Conservation (phyloP, 371 early-diverging fungal genomes). For the Mortierella sp. region DNA sequence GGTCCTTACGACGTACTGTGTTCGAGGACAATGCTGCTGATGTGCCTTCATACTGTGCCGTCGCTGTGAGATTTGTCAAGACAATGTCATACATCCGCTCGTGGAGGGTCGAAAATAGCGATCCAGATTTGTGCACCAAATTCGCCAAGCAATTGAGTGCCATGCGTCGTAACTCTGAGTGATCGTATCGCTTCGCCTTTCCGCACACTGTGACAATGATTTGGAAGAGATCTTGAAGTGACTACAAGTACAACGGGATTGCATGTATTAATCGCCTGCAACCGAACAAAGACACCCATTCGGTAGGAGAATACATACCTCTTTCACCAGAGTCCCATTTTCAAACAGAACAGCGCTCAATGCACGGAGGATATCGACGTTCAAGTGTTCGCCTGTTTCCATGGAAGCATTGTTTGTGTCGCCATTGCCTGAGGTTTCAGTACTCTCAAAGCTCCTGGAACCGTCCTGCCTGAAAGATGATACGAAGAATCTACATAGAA, state of each 20-base stretch:
- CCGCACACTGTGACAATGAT: slow-evolving; percentile 4
- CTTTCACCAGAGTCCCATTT: slow-evolving; percentile 28
- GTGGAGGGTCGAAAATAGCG: slow-evolving; percentile 22
- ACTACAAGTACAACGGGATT: slow-evolving; percentile 11
- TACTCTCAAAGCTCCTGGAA: not conserved
- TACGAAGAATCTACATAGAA: slow-evolving; percentile 21
- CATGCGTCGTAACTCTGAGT: slow-evolving; percentile 34
- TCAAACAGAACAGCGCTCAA: slow-evolving; percentile 35
- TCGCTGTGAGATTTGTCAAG: slow-evolving; percentile 19
- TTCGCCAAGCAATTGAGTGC: slow-evolving; percentile 44
- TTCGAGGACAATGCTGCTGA: slow-evolving; percentile 4
- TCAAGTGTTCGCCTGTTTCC: not conserved
- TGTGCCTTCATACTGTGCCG: slow-evolving; percentile 16
- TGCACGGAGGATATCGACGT: slow-evolving; percentile 44
- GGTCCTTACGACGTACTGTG: slow-evolving; percentile 23
- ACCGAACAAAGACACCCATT: not conserved
- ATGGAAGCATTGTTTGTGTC: not conserved
- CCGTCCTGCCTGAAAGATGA: slow-evolving; percentile 8
- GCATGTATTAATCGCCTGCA: too few relatives aligned
- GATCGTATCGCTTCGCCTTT: not conserved
- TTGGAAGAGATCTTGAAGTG: slow-evolving; percentile 17
- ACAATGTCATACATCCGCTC: slow-evolving; percentile 37
- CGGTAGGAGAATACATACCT: slow-evolving; percentile 10
- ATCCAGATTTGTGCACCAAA: slow-evolving; percentile 38
- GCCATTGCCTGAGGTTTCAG: not conserved